Conservation (phyloP, 2,329 filamentous ascomycete genomes). For the Botrytis fabae region DNA sequence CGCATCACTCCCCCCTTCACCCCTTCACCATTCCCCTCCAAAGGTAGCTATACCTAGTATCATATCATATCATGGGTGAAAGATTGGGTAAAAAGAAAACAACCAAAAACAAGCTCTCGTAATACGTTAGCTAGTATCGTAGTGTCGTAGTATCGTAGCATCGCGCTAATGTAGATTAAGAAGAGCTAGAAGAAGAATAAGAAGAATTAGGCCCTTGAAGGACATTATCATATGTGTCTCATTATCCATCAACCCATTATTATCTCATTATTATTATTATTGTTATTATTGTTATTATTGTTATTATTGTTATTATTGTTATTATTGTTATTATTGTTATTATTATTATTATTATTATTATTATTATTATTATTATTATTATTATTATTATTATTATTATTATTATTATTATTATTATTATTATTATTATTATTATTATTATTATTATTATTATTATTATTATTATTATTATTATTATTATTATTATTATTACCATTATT, state of each 20-base stretch:
- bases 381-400: not conserved
- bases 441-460: not conserved
- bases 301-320: too few species aligned
- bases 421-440: not conserved
- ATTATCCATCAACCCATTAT: constrained; percentile 1
- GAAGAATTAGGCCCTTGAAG: not conserved
- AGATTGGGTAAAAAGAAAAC: constrained; percentile 6
- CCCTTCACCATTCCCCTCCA: constrained; percentile 5
- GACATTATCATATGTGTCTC: not conserved
- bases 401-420: not conserved
- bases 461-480: not conserved
- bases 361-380: not conserved
- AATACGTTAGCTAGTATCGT: not conserved
- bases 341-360: not conserved
- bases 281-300: too few species aligned
- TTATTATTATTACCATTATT: not conserved
- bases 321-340: not conserved
- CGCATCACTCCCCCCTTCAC: not conserved
- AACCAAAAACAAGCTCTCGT: not conserved
- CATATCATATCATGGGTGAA: constrained; percentile 9
- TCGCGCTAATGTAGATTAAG: not conserved
- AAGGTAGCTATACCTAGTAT: constrained; percentile 2
- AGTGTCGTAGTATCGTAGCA: not conserved
- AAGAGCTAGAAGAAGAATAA: constrained; percentile 9
- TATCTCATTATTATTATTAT: not conserved